Percentiles rank a stretch among this genome's conserved stretches.
Conservation (phyloP, 768 basidiomycete genomes). For the Chalciporus chontae region DNA sequence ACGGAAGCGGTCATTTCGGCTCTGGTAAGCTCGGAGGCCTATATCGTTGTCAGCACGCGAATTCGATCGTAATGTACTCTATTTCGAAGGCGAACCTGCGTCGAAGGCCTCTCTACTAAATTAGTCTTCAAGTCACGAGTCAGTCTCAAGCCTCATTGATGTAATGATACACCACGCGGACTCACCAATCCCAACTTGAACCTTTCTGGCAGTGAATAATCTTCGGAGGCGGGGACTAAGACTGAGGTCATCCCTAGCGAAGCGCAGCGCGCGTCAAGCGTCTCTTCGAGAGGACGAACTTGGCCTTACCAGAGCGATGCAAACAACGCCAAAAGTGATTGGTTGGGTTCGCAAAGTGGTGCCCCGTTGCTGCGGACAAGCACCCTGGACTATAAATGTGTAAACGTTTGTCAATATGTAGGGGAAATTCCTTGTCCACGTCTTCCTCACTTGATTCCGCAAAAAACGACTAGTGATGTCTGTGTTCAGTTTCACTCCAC, state of each 20-base stretch:
- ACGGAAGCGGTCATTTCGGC: conserved; percentile 54
- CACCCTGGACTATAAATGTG: conserved; percentile 52
- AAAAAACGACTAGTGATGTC: conserved; percentile 62
- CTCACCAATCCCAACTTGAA: conserved; percentile 68
- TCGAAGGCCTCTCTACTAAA: conserved; percentile 65
- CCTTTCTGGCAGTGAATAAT: conserved; percentile 51
- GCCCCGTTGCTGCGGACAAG: conserved; percentile 64
- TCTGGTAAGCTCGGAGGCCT: conserved; percentile 55
- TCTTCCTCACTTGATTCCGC: conserved; percentile 74
- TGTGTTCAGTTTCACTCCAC: background rate
- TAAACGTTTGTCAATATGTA: background rate
- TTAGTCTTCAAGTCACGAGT: conserved; percentile 58
- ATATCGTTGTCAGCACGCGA: background rate
- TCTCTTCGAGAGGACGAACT: too few species aligned
- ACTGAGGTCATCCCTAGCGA: conserved; percentile 53
- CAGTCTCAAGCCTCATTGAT: background rate
- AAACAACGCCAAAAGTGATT: conserved; percentile 85
- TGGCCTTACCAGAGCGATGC: conserved; percentile 51
- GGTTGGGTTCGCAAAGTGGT: conserved; percentile 75
- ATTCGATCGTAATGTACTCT: background rate
- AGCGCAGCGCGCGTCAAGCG: too few species aligned
- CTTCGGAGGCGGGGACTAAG: conserved; percentile 53
- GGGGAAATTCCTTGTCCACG: background rate
- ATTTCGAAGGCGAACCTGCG: conserved; percentile 41
- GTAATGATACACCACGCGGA: background rate